Conservation (phyloP, 345 rosid genomes). For the Melaleuca quinquenervia region DNA sequence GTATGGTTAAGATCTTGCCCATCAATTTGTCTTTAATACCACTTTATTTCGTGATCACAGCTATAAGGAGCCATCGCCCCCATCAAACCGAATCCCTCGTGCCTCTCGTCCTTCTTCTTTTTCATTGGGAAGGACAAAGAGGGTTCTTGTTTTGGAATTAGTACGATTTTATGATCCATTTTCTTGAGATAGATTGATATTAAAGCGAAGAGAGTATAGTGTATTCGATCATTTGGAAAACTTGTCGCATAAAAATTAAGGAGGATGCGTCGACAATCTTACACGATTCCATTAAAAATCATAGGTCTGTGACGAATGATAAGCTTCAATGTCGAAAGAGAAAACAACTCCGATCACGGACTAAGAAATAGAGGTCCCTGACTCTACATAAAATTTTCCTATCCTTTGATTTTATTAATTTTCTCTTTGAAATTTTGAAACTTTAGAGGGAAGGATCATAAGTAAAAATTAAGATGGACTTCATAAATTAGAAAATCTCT, state of each 20-base stretch:
- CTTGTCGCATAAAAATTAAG: accelerated
- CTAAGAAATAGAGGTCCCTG: not conserved
- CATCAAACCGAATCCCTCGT: too few relatives aligned
- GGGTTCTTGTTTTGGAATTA: too few relatives aligned
- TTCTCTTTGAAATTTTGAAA: not conserved
- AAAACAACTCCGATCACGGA: too few relatives aligned
- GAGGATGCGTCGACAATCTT: accelerated
- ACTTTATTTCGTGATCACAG: not conserved
- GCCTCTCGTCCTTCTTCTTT: not conserved
- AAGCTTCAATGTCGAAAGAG: too few relatives aligned
- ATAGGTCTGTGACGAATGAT: too few relatives aligned
- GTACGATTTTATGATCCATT: too few relatives aligned
- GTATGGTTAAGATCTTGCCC: not conserved
- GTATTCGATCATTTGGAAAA: accelerated
- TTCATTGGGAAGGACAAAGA: too few relatives aligned
- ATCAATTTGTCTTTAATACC: not conserved
- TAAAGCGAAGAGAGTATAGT: not conserved
- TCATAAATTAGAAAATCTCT: too few relatives aligned
- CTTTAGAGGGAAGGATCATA: not conserved
- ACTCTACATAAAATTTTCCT: not conserved
- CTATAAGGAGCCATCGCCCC: too few relatives aligned
- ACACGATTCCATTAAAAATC: not conserved
- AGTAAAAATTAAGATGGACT: not conserved
- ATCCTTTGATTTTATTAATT: too few relatives aligned
- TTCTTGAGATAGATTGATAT: too few relatives aligned